Conservation (phyloP, 495 filamentous ascomycete genomes). For the Penicillium odoratum region DNA sequence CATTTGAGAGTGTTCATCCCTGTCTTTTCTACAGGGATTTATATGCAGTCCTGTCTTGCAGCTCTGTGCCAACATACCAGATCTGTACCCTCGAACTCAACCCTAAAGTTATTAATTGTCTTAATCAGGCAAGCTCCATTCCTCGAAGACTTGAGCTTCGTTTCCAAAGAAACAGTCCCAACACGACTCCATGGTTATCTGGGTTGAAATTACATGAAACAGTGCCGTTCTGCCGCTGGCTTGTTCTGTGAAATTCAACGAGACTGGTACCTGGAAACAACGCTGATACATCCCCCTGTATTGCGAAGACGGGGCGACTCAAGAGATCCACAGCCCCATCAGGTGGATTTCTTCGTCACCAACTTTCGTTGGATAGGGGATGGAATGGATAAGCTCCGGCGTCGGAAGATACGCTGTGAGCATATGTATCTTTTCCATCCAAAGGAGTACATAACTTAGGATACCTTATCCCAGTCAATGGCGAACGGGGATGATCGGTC, state of each 20-base stretch:
- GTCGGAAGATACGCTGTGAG: slow-evolving; percentile 5
- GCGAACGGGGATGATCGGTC: neutral
- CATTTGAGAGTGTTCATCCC: neutral
- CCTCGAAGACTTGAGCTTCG: neutral
- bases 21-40: neutral
- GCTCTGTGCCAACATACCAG: neutral
- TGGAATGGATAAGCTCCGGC: slow-evolving; percentile 9
- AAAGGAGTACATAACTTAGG: neutral
- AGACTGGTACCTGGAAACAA: slow-evolving; percentile 12
- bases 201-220: slow-evolving; percentile 14
- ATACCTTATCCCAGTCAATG: neutral
- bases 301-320: slow-evolving; percentile 9
- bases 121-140: slow-evolving; percentile 6
- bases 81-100: neutral
- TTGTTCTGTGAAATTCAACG: slow-evolving; percentile 19
- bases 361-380: slow-evolving; percentile 7
- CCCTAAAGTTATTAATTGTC: slow-evolving; percentile 6
- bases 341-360: slow-evolving; percentile 17
- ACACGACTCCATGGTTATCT: neutral
- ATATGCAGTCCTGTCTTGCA: neutral
- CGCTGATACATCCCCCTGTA: slow-evolving; percentile 19
- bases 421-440: neutral
- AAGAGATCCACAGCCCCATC: slow-evolving; percentile 17
- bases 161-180: slow-evolving; percentile 20
- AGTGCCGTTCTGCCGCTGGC: slow-evolving; percentile 10